Evolutionary conservation across 768 basidiomycete genomes (phyloP), one percentile per base, ranked within the genome.

Genomic region (Psilocybe sp.): DNA sequence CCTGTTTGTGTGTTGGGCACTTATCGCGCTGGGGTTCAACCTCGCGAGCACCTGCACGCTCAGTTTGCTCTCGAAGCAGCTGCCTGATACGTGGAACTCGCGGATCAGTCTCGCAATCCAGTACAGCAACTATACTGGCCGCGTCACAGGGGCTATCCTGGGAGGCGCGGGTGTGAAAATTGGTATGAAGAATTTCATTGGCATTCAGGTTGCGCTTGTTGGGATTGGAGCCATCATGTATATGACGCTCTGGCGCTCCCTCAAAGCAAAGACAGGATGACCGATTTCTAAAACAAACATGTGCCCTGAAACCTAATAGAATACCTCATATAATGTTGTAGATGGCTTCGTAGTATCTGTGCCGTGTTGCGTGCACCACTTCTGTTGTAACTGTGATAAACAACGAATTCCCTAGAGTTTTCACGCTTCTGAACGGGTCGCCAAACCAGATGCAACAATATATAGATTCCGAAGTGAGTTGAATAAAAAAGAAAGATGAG

Each of bases 11-110:
- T 75, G 72, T 51, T 79, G 82, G 82, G 77, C 77, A 68, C 70
- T 78, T 36, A 70, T 87, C 18, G 85, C 87, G 19, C 71, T 87
- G 4, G 86, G 87, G 1, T 88, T 87, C 71, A 87, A 87, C 63
- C 69, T 87, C 10, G 78, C 82, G n/a, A 84, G 77, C 54, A 87
- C 84, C 2, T 79, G 82, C 49, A 87, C 86, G 31, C 68, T 87
- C 52, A 82, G 81, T 50, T 61, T 85, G 48, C 65, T 88, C 20
- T 82, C 80, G 53, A 88, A 89, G 64, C 85, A 85, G 62, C 71
- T 87, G 28, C 85, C 86, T 1, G 71, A 74, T 5, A 64, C 68
- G 50, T 87, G 81, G 81, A 87, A 85, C 57, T 70, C 72, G 20
- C 69, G 72, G 20, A 73, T 73, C n/a, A 79, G 75, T 32, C 63